Evolutionary conservation across 495 filamentous ascomycete genomes (phyloP), one percentile per base, ranked within the genome.

Genomic region (Aspergillus baeticus): DNA sequence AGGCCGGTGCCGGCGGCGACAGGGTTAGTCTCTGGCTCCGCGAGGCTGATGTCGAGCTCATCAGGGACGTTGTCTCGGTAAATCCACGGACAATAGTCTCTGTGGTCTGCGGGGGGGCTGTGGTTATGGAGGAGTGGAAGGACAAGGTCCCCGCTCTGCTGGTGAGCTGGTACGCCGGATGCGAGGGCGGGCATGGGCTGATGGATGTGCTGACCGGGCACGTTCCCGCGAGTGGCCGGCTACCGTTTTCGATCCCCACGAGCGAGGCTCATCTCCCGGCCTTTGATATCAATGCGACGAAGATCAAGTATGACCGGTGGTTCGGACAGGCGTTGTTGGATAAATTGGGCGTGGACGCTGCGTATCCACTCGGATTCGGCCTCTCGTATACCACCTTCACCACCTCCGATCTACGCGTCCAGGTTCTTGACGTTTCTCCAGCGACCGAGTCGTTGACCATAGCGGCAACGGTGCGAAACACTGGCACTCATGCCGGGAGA

Each of bases 1-100:
- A 22, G 10, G 50, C 45, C n/a, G 62, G 62, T 26, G 63, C 59
- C 13, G 63, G 62, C 36, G 59, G 63, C 2, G 43, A n/a, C 7
- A 49, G 38, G 2, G 11, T 62, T 4, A 26, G 63, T 17, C 54
- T 65, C 15, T 48, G 60, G n/a, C 14, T 14, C 20, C 39, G 33
- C 14, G 63, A 65, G 33, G 66, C 4, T 8, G 26, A 29, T 8
- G 26, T 29, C 26, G 26, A 29, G 26, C 26, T 29, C 4, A 29
- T 29, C 26, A 29, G 8, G 26, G 26, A 3, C 26, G 26, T 29
- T 8, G 26, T 8, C 8, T 3, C 26, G 26, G 4, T 29, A 8
- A 29, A 29, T 29, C 26, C 26, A 29, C 26, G 26, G 4, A 29
- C 8, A 3, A 8, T 78, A 35, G 77, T 80, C n/a, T 57, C 56